phyloP scores from a whole-genome alignment of 2,329 filamentous ascomycete species.

The Apiospora marii region DNA sequence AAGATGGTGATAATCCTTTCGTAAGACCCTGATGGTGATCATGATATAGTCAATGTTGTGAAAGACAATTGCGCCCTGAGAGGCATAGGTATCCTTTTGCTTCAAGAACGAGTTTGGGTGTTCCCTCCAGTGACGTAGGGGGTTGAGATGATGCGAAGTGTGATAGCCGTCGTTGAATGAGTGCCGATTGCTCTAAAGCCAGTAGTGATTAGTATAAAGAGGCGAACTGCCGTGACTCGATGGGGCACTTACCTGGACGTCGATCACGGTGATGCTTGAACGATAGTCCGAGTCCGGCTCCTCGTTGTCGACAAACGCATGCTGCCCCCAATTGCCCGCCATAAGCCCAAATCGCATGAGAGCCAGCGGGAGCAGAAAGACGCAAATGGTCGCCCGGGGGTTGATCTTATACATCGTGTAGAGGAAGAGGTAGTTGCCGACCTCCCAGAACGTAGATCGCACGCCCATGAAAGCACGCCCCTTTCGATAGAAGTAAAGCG shows the following conservation, averaged over 20 bases:
- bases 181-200: constrained; percentile 74
- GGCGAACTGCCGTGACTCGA: constrained; percentile 24
- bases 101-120: constrained; percentile 78
- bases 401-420: constrained; percentile 60
- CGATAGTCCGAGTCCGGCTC: constrained; percentile 81
- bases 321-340: constrained; percentile 86
- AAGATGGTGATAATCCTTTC: constrained; percentile 75
- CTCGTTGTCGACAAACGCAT: constrained; percentile 78
- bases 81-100: constrained; percentile 71
- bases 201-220: constrained; percentile 1
- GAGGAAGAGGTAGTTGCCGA: constrained; percentile 61
- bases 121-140: constrained; percentile 81
- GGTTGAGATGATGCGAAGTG: constrained; percentile 82
- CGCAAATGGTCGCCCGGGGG: constrained; percentile 66
- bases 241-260: constrained; percentile 70
- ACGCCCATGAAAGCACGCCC: constrained; percentile 62
- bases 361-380: constrained; percentile 70
- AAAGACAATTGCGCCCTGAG: constrained; percentile 71
- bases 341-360: constrained; percentile 76
- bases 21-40: constrained; percentile 72
- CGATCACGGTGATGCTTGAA: constrained; percentile 81
- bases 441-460: constrained; percentile 68
- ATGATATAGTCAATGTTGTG: constrained; percentile 84
- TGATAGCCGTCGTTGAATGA: constrained; percentile 88
- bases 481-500: constrained; percentile 74